Conservation (phyloP, 768 basidiomycete species). For the Epithele typhae region DNA sequence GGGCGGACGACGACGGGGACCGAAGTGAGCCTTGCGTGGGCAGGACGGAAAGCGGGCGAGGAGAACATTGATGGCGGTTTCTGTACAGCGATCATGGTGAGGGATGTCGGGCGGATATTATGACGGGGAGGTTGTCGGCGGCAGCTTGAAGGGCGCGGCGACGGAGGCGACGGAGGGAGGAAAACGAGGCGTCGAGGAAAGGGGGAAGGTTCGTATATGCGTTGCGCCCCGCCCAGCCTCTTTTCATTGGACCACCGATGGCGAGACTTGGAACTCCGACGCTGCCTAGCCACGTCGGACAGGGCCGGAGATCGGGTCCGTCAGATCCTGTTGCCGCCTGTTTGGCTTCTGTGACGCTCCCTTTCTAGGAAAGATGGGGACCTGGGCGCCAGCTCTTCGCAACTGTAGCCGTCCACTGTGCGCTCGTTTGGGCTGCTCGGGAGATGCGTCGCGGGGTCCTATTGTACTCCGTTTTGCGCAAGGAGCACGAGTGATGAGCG, state of each 20-base stretch:
- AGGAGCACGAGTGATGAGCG: too few species aligned
- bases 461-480: too few species aligned
- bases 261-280: conserved; percentile 14
- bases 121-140: conserved; percentile 19
- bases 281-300: conserved; percentile 5
- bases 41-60: conserved; percentile 25
- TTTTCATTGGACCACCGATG: conserved; percentile 10
- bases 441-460: too few species aligned
- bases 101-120: conserved; percentile 9
- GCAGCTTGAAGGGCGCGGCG: conserved; percentile 20
- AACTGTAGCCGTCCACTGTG: too few species aligned
- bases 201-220: conserved; percentile 17
- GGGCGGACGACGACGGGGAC: conserved; percentile 68
- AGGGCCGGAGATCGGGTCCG: conserved; percentile 8
- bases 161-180: conserved; percentile 15
- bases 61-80: conserved; percentile 31
- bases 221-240: conserved; percentile 2
- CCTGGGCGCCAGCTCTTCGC: too few species aligned
- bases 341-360: conserved; percentile 10
- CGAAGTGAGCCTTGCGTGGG: conserved; percentile 63
- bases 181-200: conserved; percentile 20
- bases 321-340: not conserved
- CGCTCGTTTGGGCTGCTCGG: too few species aligned
- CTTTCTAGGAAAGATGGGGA: too few species aligned
- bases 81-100: conserved; percentile 39